Evolutionary conservation across 2,329 filamentous ascomycete genomes (phyloP), one percentile per base, ranked within the genome.

Genomic region (Colletotrichum tropicicola): DNA sequence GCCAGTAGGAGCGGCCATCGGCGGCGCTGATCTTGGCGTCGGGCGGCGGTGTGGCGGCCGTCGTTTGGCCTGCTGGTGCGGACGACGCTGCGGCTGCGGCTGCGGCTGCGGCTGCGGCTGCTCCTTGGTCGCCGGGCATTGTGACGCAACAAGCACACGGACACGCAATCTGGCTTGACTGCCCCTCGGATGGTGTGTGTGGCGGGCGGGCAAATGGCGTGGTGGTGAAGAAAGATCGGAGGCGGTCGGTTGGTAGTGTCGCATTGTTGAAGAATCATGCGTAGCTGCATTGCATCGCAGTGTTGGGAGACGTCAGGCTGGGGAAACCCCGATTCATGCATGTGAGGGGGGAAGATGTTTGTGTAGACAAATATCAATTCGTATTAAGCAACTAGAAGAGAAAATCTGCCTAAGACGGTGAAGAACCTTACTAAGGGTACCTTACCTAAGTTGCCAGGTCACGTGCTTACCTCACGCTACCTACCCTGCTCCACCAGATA

Each of bases 1-100:
- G 73, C 85, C 84, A 87, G 73, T 87, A 87, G 23, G 73, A 70
- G 15, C 75, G 75, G 13, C 78, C 77, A 48, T 78, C 77, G 12
- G 73, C 73, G 2, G 71, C 71, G 56, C 72, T 73, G 63, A 81
- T 77, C 10, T 72, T 68, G 10, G 74, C 71, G 56, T 81, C 77
- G n/a, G 77, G 66, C n/a, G 68, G 59, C 35, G 43, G 58, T 68
- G 61, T 66, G 52, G 47, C 27, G 25, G 56, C 32, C 19, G 45
- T 43, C n/a, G n/a, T n/a, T n/a, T n/a, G n/a, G n/a, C n/a, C n/a
- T n/a, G n/a, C n/a, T n/a, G 15, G 19, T 49, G 48, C n/a, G 5
- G 43, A 23, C 35, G 47, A 21, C 23, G 41, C 15, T 15, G 51
- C 32, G 28, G 60, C 30, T 32, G 53, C 35, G 13, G 58, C 27